Base-by-base conservation (phyloP, 2,329 filamentous ascomycete species). In the Fusarium sublunatum region DNA sequence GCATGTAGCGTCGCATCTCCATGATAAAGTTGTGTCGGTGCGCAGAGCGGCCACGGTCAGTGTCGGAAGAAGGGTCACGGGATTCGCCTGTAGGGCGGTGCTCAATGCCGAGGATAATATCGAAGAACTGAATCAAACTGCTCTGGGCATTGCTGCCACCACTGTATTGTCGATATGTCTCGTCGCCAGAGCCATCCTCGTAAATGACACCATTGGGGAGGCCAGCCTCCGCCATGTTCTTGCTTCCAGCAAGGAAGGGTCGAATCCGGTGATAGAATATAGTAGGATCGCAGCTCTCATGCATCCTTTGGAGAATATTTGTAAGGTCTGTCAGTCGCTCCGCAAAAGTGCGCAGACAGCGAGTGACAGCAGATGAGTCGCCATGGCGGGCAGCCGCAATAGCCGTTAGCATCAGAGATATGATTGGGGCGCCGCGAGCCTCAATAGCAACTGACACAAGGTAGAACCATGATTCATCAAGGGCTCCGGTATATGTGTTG, bases 401-500 rank as follows among this genome's bases (percentile, higher is more conserved):
- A 42, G 95, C 95, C 36, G 88, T 84, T 38, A 99, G 82, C 92
- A 97, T 97, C 56, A 97, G 80, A 0, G 93, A 88, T 49, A 99
- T 88, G 55, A 93, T 91, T 4, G 93, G 91, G 0, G 89, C 95
- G 25, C 92, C 94, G 53, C 92, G 89, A 51, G 93, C 93, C 78
- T 99, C 95, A 64, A 99, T 97, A 61, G 94, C 95, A 4, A 97
- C 91, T 0, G 93, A 97, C 48, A 98, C 88, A 11, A 99, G 83
- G 75, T 98, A 99, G 75, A 99, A 99, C 95, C 95, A 99, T 62
- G 95, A 97, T 79, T 99, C 95, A 74, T 99, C 95, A 52, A 96
- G 82, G 7, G 93, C 93, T 46, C 95, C 95, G 13, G 95, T 98
- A 73, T 97, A 96, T 13, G 95, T 97, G 71, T 88, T 87, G 59